Conservation (phyloP, 2,329 filamentous ascomycete species). For the Penicillium capsulatum region DNA sequence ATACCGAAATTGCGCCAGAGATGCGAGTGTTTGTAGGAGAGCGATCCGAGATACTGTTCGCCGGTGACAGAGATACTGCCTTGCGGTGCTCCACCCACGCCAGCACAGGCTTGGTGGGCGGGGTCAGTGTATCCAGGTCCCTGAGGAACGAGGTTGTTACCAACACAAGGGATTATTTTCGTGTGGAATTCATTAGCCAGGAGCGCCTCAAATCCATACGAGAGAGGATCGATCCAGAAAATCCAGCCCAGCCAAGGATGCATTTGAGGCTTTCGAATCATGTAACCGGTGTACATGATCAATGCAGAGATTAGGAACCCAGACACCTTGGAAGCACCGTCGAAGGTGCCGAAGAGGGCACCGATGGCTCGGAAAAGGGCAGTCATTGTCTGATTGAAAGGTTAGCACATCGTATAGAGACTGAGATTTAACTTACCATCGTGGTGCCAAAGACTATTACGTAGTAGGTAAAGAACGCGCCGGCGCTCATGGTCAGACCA, state of each 20-base stretch:
- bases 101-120: conserved; percentile 40
- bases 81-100: conserved; percentile 52
- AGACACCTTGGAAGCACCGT: conserved; percentile 55
- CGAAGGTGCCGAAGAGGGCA: conserved; percentile 54
- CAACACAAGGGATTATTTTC: conserved; percentile 36
- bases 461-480: conserved; percentile 61
- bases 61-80: conserved; percentile 52
- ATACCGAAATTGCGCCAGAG: conserved; percentile 61
- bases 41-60: conserved; percentile 54
- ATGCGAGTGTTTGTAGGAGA: conserved; percentile 52
- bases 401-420: conserved; percentile 10
- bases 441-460: conserved; percentile 49
- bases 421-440: conserved; percentile 40
- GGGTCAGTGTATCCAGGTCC: conserved; percentile 31
- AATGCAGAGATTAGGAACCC: conserved; percentile 37
- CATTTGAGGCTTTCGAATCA: conserved; percentile 47
- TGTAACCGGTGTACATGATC: conserved; percentile 43
- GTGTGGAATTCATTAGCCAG: conserved; percentile 37
- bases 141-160: conserved; percentile 33
- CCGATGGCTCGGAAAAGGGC: conserved; percentile 56
- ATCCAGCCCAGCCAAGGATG: conserved; percentile 53
- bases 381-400: conserved; percentile 49
- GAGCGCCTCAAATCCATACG: conserved; percentile 39
- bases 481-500: conserved; percentile 50
- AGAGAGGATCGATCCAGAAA: conserved; percentile 39